phyloP scores from a whole-genome alignment of 2,329 filamentous ascomycete species.

The Hypoxylon sp. region DNA sequence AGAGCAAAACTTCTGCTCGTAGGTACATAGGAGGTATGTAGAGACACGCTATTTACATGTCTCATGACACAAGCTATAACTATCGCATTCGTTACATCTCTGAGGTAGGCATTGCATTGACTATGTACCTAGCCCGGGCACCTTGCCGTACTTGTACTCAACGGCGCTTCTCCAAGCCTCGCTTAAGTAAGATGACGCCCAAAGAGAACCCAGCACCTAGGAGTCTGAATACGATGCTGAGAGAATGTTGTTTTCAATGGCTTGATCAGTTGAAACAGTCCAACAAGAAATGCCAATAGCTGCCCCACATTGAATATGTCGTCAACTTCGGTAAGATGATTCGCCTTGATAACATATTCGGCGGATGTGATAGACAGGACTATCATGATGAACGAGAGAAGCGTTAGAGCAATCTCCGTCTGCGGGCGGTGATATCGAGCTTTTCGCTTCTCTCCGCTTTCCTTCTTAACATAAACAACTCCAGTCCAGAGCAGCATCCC shows the following conservation, averaged over 20 bases:
- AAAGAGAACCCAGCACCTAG: constrained; percentile 28
- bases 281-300: constrained; percentile 22
- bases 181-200: constrained; percentile 17
- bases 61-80: too few species aligned
- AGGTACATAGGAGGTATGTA: too few species aligned
- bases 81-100: too few species aligned
- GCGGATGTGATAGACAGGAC: constrained; percentile 19
- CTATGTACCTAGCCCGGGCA: too few species aligned
- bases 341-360: constrained; percentile 19
- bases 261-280: constrained; percentile 19
- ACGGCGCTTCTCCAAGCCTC: neutral
- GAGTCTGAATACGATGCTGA: constrained; percentile 5
- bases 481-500: constrained; percentile 14
- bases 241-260: too few species aligned
- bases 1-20: too few species aligned
- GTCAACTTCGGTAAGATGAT: constrained; percentile 11
- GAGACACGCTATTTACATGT: too few species aligned
- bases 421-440: neutral
- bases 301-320: constrained; percentile 24
- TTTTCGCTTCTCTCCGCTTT: neutral
- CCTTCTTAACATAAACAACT: neutral
- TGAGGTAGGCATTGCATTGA: too few species aligned
- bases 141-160: too few species aligned
- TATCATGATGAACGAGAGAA: constrained; percentile 20
- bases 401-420: constrained; percentile 17